Conservation (phyloP, 1,284 basidiomycete genomes). For the Trichosporon sp. region DNA sequence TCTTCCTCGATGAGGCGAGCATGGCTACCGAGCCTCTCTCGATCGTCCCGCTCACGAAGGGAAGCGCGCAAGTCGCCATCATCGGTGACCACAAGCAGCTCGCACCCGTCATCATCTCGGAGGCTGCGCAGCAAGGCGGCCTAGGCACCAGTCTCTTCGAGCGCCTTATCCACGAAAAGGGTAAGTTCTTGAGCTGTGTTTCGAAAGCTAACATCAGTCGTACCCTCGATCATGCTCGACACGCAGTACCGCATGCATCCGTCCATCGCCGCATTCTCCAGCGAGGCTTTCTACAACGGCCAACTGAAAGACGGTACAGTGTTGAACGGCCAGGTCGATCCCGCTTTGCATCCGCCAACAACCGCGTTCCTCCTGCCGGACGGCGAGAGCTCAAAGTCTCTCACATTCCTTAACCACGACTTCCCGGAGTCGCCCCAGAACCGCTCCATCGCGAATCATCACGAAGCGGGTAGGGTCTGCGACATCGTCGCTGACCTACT, state of each 20-base stretch:
- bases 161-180: slow-evolving; percentile 74
- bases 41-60: slow-evolving; percentile 83
- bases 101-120: slow-evolving; percentile 81
- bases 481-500: slow-evolving; percentile 77
- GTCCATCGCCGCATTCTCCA: slow-evolving; percentile 80
- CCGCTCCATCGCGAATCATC: slow-evolving; percentile 71
- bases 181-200: slow-evolving; percentile 58
- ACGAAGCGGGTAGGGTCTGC: slow-evolving; percentile 75
- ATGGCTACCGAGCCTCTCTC: slow-evolving; percentile 93
- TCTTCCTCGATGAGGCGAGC: slow-evolving; percentile 91
- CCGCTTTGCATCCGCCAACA: slow-evolving; percentile 64
- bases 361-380: slow-evolving; percentile 56
- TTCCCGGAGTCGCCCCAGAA: slow-evolving; percentile 68
- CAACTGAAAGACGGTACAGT: slow-evolving; percentile 73
- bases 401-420: slow-evolving; percentile 77
- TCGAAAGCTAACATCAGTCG: slow-evolving; percentile 45
- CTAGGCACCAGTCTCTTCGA: slow-evolving; percentile 84
- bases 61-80: slow-evolving; percentile 77
- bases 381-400: slow-evolving; percentile 40
- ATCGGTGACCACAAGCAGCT: slow-evolving; percentile 97
- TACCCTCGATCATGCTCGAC: slow-evolving; percentile 85
- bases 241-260: slow-evolving; percentile 96
- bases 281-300: slow-evolving; percentile 75
- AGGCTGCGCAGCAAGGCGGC: slow-evolving; percentile 69
- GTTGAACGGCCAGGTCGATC: slow-evolving; percentile 61